Percentiles rank a stretch among this genome's conserved stretches.
Conservation (phyloP, 805 yeast species). For the Myxozyma neotropica region DNA sequence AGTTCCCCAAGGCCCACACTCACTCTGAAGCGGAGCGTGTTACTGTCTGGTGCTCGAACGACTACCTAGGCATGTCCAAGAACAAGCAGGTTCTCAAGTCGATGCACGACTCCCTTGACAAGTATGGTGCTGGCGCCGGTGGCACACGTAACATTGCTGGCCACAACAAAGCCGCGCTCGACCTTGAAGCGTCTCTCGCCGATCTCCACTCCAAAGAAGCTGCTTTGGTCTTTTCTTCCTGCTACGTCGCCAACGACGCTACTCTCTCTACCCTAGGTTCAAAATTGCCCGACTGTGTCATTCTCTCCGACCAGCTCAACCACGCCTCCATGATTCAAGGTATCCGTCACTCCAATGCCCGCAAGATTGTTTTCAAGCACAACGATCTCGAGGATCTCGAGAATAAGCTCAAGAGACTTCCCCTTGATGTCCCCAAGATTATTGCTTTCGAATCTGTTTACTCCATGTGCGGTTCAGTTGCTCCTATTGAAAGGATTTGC, state of each 20-base stretch:
- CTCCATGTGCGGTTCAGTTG: constrained; percentile 97
- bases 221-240: constrained; percentile 91
- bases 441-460: constrained; percentile 97
- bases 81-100: constrained; percentile 70
- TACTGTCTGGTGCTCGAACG: constrained; percentile 99
- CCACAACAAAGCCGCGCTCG: constrained; percentile 87
- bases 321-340: constrained; percentile 99
- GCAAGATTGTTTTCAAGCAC: constrained; percentile 88
- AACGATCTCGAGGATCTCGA: constrained; percentile 87
- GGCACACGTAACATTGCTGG: constrained; percentile 99
- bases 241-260: constrained; percentile 97
- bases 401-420: constrained; percentile 71
- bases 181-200: constrained; percentile 83
- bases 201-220: constrained; percentile 92
- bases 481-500: constrained; percentile 90
- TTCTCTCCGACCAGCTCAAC: constrained; percentile 88
- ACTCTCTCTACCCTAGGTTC: constrained; percentile 88
- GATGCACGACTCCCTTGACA: constrained; percentile 78
- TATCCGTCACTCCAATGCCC: constrained; percentile 83
- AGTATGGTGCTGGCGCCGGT: constrained; percentile 98
- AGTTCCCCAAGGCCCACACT: constrained; percentile 92
- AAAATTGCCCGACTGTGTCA: constrained; percentile 83
- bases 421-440: constrained; percentile 85
- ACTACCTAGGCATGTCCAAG: constrained; percentile 92
- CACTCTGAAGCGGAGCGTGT: constrained; percentile 69